Evolutionary conservation across 179 eudicot genomes (phyloP).

Genomic region (Nepenthes alata): DNA sequence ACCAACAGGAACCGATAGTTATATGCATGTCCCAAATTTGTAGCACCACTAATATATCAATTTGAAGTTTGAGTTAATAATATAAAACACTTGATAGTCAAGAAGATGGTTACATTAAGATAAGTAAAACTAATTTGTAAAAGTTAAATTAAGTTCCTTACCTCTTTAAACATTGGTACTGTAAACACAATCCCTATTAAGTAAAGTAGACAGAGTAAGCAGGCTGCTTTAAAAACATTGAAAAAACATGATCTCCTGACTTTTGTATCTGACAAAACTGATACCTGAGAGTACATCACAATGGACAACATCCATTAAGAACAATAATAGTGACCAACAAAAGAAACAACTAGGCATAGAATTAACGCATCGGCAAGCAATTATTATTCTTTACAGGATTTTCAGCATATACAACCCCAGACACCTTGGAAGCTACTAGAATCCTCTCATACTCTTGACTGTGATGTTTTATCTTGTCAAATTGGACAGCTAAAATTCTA

Average conservation of each 20-base stretch:
- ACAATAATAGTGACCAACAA: too few species aligned
- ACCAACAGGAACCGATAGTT: not conserved
- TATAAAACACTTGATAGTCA: not conserved
- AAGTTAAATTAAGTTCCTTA: not conserved
- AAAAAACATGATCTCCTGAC: constrained; percentile 16
- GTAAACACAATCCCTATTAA: constrained; percentile 15
- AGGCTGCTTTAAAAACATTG: constrained; percentile 14
- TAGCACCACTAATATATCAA: not conserved
- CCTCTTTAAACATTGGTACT: constrained; percentile 19
- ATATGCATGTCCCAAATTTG: not conserved
- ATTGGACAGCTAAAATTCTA: too few species aligned
- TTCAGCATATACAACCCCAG: too few species aligned
- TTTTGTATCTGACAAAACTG: constrained; percentile 13
- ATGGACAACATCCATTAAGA: not conserved
- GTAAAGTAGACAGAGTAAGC: constrained; percentile 10
- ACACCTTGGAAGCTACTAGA: too few species aligned
- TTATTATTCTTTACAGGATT: too few species aligned
- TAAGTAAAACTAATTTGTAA: not conserved
- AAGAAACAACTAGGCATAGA: too few species aligned
- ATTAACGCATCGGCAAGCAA: too few species aligned
- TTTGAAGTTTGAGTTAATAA: constrained; percentile 1
- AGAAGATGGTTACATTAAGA: not conserved
- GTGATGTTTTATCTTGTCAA: too few species aligned
- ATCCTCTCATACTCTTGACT: too few species aligned
- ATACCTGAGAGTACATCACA: constrained; percentile 10